Base-by-base conservation (phyloP, 129 eudicot genomes). In the Escallonia herrerae region DNA sequence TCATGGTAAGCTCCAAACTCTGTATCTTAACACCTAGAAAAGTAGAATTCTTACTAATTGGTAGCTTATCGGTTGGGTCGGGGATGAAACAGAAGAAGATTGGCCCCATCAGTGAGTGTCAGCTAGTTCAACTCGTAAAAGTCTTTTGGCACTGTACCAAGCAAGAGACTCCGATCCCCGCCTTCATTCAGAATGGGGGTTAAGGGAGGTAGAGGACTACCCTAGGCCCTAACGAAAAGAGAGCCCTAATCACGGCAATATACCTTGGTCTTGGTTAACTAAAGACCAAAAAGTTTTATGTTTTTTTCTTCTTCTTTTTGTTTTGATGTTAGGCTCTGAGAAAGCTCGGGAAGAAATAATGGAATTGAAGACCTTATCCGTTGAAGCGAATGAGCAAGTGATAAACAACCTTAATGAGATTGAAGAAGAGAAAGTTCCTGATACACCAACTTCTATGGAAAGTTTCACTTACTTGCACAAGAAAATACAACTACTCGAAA, bases 351-450 rank as follows among this genome's bases (percentile, higher is more conserved):
- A 84, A 51, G 77, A 74, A 40, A 46, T 57, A 58, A 56, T 50
- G 40, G 79, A 80, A 38, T 60, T 63, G 62, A 67, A 72, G 47
- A 15, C 14, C 11, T 45, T 75, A 62, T 68, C 82, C 15, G 56
- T 74, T 49, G 73, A 84, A 46, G 58, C 67, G 43, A 50, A 48
- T 49, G 76, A 70, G 42, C 64, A 77, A 41, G n/a, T 15, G 41
- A 46, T 58, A 44, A 56, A 55, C 8, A 70, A 57, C 42, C 52
- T 8, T 15, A 70, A 81, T 63, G 95, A 70, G 60, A 66, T 63
- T 12, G 90, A 83, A 15, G 98, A 86, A 75, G 99, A 94, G 33
- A 81, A 61, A 67, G 67, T 80, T 80, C 98, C 99, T 7, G 90
- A 89, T 12, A 94, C 97, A 12, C 97, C 97, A 1, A 76, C 95